phyloP scores from a whole-genome alignment of 805 yeast genomes.

The Yamadazyma ubonensis region DNA sequence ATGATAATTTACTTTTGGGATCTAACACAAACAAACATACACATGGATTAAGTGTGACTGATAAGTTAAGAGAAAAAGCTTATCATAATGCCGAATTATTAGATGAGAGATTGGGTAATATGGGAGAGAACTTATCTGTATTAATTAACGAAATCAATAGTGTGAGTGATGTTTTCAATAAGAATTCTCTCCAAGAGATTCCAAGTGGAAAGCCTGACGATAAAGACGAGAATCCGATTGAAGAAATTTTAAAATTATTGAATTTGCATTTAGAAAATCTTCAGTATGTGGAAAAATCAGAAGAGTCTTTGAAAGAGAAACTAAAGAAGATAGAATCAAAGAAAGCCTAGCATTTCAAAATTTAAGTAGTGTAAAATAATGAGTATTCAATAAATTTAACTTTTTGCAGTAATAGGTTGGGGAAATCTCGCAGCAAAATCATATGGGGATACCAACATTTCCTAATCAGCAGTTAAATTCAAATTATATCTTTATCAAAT shows the following conservation, averaged over 20 bases:
- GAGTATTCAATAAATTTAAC: not conserved
- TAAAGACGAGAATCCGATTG: slow-evolving; percentile 45
- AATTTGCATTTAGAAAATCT: slow-evolving; percentile 88
- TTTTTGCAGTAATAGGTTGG: slow-evolving; percentile 1
- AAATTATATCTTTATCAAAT: not conserved
- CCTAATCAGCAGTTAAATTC: not conserved
- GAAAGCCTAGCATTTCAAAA: slow-evolving; percentile 11
- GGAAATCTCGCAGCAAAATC: slow-evolving; percentile 10
- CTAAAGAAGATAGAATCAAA: slow-evolving; percentile 40
- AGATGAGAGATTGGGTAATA: slow-evolving; percentile 73
- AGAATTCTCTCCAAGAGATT: slow-evolving; percentile 45
- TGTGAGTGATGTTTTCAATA: slow-evolving; percentile 77
- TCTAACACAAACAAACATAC: slow-evolving; percentile 14
- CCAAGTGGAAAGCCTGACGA: slow-evolving; percentile 21
- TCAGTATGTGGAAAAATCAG: slow-evolving; percentile 79
- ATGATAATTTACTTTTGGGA: slow-evolving; percentile 13
- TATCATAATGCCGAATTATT: slow-evolving; percentile 82
- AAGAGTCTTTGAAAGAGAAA: slow-evolving; percentile 65
- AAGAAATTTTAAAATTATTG: slow-evolving; percentile 74
- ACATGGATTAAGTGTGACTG: slow-evolving; percentile 55
- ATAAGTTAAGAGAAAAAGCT: slow-evolving; percentile 85
- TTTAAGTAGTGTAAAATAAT: not conserved
- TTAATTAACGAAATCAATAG: slow-evolving; percentile 80
- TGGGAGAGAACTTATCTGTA: slow-evolving; percentile 74
- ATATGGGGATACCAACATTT: slow-evolving; percentile 8